These are phyloP conservation scores for Penstemon newberryi DNA, from an alignment of 257 asterid species.

Conservation along the genomic window DNA sequence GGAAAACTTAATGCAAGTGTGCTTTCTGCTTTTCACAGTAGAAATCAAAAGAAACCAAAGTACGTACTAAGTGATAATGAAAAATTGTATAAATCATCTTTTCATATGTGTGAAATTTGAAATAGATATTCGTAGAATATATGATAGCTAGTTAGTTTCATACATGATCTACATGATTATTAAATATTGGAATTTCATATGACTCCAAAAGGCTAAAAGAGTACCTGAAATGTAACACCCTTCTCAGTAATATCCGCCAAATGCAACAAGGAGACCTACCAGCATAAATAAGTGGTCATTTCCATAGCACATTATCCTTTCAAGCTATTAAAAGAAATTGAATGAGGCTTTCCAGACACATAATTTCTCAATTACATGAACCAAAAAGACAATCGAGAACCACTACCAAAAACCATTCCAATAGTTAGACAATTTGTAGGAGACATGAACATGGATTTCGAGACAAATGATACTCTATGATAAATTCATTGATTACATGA, in stretches of 20 bases:
- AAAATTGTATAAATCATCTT: background rate
- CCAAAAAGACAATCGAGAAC: background rate
- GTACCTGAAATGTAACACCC: constrained; percentile 98
- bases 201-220: constrained; percentile 19
- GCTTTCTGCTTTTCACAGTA: background rate
- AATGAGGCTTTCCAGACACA: background rate
- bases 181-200: background rate
- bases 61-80: background rate
- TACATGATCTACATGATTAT: no score
- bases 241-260: constrained; percentile 95
- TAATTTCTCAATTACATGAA: background rate
- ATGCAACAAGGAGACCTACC: constrained; percentile 90
- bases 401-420: background rate
- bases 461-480: background rate
- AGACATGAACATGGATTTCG: background rate
- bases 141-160: background rate
- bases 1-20: background rate
- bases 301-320: constrained; percentile 2
- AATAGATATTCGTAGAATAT: constrained; percentile 1
- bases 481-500: background rate
- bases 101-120: background rate
- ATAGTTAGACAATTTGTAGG: background rate
- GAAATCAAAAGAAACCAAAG: constrained; percentile 20
- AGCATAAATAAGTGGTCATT: constrained; percentile 32
- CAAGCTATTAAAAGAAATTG: constrained; percentile 11